Base-by-base conservation (phyloP, 805 yeast species). In the Wickerhamomyces alni region DNA sequence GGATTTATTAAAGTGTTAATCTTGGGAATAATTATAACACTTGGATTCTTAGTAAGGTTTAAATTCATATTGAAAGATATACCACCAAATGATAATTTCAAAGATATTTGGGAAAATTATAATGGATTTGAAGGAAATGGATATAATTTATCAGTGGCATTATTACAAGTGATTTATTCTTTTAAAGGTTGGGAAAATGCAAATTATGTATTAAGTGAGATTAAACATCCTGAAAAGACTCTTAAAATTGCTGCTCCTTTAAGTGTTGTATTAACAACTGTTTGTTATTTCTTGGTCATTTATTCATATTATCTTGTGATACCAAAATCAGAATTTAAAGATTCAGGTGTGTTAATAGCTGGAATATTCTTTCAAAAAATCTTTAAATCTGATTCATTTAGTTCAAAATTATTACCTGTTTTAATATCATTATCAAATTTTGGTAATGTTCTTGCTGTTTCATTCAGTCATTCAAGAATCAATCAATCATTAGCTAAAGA, bases 181-280 rank as follows among this genome's bases (percentile, higher is more conserved):
- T 79, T 77, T 57, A 73, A 78, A 43, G 86, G 86, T 5, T 79
- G 85, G 84, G 85, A 80, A 46, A 79, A 79, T 47, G 80, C 80
- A 32, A 80, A 80, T 51, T 72, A 76, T 46, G 86, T 79, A 1
- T 58, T 79, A 37, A 70, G 72, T 43, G 85, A 79, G 48, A 69
- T 79, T 32, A 64, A 66, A 15, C 66, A 77, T 46, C 86, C 86
- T 0, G 67, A 68, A 32, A 66, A 69, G 25, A 78, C 81, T 0
- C 63, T 78, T 39, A 69, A 72, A n/a, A 60, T 74, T 4, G 80
- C 82, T 1, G 85, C 84, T 2, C 79, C 84, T 0, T 51, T 72
- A 16, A 79, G 84, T 4, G 76, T 79, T 11, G 48, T 68, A 1
- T 48, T 71, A 13, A 75, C 78, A 11, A 74, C 81, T 10, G 45